Conservation (phyloP, 2,329 filamentous ascomycete genomes). For the Microdochium trichocladiopsis region DNA sequence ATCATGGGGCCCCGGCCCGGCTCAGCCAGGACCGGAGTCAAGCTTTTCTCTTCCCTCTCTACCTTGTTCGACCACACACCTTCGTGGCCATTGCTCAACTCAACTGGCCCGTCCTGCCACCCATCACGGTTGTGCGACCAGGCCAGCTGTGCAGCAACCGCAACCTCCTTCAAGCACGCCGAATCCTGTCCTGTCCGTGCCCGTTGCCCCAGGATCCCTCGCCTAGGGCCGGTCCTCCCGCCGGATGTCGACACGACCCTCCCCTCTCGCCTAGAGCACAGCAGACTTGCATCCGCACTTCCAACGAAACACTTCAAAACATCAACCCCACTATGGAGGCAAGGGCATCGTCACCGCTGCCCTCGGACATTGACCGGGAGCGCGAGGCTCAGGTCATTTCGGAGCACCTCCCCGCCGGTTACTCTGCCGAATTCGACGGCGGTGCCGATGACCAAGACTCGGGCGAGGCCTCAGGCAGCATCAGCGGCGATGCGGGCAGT, state of each 20-base stretch:
- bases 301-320: neutral
- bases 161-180: neutral
- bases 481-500: conserved; percentile 13
- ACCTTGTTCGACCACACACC: too few species aligned
- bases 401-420: conserved; percentile 30
- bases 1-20: neutral
- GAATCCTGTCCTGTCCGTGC: too few species aligned
- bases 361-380: neutral
- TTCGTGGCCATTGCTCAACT: neutral
- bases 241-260: too few species aligned
- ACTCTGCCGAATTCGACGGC: conserved; percentile 33
- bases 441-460: conserved; percentile 11
- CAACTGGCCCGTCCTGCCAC: neutral
- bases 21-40: neutral
- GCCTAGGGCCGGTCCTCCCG: too few species aligned
- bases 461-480: conserved; percentile 7
- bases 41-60: neutral
- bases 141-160: neutral
- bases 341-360: neutral
- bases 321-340: neutral
- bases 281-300: too few species aligned
- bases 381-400: conserved; percentile 26
- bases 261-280: too few species aligned
- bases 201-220: too few species aligned
- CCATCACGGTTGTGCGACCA: neutral